Conservation (phyloP, 2,329 filamentous ascomycete genomes). For the Cryphonectria japonica region DNA sequence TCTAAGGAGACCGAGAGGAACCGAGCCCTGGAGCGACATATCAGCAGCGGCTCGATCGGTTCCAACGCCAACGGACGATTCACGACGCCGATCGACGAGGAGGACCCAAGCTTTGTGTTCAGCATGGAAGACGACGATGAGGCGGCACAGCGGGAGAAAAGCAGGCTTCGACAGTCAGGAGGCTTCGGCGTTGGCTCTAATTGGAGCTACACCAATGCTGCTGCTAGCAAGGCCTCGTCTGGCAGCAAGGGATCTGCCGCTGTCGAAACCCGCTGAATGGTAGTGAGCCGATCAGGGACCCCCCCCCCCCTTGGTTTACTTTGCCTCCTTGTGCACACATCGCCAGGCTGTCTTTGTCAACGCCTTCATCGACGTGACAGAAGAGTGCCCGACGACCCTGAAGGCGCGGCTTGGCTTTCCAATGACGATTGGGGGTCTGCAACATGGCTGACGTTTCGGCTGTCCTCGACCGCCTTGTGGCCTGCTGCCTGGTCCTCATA, state of each 20-base stretch:
- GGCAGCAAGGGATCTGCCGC: conserved; percentile 23
- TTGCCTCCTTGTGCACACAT: not conserved
- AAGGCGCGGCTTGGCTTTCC: not conserved
- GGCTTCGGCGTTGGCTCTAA: conserved; percentile 41
- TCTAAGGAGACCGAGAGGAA: conserved; percentile 41
- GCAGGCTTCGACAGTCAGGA: conserved; percentile 53
- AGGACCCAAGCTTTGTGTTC: conserved; percentile 67
- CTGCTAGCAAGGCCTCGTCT: conserved; percentile 22
- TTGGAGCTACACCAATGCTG: conserved; percentile 47
- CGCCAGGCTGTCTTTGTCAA: not conserved
- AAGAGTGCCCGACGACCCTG: not conserved
- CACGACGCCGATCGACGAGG: conserved; percentile 68
- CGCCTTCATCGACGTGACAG: not conserved
- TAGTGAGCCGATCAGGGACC: not conserved
- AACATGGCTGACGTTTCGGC: not conserved
- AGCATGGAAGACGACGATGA: conserved; percentile 68
- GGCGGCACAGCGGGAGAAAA: conserved; percentile 41
- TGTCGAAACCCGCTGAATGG: conserved; percentile 26
- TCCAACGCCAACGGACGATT: conserved; percentile 59
- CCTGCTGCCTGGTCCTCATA: not conserved
- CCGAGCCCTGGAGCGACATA: conserved; percentile 57
- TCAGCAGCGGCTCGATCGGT: conserved; percentile 62
- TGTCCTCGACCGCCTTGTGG: not conserved
- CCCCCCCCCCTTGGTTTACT: not conserved
- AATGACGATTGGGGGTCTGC: not conserved